Conservation (phyloP, 306 rosid species). For the Prosopis cineraria region DNA sequence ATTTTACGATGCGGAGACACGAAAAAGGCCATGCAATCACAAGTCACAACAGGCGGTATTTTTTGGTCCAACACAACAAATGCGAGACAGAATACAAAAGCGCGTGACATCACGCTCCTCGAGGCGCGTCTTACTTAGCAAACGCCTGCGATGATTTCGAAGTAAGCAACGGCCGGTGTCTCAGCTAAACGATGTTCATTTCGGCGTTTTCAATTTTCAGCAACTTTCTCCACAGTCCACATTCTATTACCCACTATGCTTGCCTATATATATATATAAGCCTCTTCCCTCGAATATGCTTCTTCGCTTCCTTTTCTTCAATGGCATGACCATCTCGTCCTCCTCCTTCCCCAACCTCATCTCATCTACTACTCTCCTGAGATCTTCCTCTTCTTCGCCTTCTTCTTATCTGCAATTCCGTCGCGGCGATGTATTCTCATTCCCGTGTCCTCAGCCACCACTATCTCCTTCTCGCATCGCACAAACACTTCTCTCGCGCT, state of each 20-base stretch:
- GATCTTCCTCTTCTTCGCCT: constrained; percentile 39
- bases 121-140: background rate
- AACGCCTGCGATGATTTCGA: constrained; percentile 41
- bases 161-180: constrained; percentile 23
- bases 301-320: constrained; percentile 15
- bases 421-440: constrained; percentile 46
- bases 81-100: background rate
- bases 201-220: constrained; percentile 1
- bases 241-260: background rate
- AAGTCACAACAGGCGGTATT: too few relatives aligned
- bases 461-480: constrained; percentile 33
- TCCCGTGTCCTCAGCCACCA: constrained; percentile 37
- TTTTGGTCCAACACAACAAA: too few relatives aligned
- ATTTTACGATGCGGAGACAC: too few relatives aligned
- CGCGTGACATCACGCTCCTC: background rate
- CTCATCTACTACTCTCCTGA: constrained; percentile 18
- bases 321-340: constrained; percentile 16
- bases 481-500: constrained; percentile 30
- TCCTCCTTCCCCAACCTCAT: background rate
- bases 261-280: background rate
- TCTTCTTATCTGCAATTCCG: constrained; percentile 15
- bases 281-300: constrained; percentile 15
- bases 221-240: constrained; percentile 7
- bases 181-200: constrained; percentile 12
- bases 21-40: too few relatives aligned